phyloP scores from a whole-genome alignment of 257 asterid genomes.

The Plantago major region DNA sequence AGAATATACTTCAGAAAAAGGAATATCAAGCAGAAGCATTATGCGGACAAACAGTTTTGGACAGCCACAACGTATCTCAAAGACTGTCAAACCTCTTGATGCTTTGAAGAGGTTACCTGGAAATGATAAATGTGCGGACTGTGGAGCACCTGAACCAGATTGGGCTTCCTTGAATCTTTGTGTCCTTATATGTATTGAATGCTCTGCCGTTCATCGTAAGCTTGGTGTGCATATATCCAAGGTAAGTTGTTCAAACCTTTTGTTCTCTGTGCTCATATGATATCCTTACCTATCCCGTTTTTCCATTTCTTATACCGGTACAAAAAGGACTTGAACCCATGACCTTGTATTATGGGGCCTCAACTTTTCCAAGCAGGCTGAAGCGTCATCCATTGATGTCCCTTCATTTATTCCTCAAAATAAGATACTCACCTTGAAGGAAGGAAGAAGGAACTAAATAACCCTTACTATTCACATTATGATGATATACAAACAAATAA shows the following conservation, averaged over 20 bases:
- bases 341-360: too few relatives aligned
- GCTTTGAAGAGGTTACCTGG: conserved; percentile 67
- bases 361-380: too few relatives aligned
- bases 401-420: too few relatives aligned
- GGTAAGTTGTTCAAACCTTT: conserved; percentile 59
- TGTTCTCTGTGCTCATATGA: not conserved
- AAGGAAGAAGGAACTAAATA: too few relatives aligned
- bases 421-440: too few relatives aligned
- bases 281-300: not conserved
- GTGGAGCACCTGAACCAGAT: conserved; percentile 90
- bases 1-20: conserved; percentile 42
- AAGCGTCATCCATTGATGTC: too few relatives aligned
- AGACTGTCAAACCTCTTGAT: conserved; percentile 56
- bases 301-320: not conserved
- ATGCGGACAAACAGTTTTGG: conserved; percentile 53
- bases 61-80: conserved; percentile 35
- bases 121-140: conserved; percentile 93
- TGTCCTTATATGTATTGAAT: conserved; percentile 78
- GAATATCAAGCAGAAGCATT: conserved; percentile 39
- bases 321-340: not conserved
- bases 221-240: conserved; percentile 92
- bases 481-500: too few relatives aligned
- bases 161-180: conserved; percentile 97
- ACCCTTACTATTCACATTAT: too few relatives aligned
- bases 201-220: conserved; percentile 92